phyloP scores from a whole-genome alignment of 305 asterid genomes.

The Galium porrigens region DNA sequence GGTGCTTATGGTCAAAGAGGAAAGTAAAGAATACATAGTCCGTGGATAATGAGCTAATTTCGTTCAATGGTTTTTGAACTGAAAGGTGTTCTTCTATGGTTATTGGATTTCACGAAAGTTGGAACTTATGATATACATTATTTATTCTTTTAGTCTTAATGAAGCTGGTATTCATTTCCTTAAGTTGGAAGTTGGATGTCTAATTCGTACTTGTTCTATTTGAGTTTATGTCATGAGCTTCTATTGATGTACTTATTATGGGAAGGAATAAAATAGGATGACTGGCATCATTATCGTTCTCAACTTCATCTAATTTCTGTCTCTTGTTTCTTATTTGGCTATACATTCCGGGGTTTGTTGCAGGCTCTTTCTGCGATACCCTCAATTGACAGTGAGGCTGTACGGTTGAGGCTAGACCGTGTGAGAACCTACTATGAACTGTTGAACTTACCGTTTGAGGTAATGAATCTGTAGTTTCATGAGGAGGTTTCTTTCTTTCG shows the following conservation, averaged over 20 bases:
- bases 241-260: no score
- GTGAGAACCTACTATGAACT: conserved; percentile 86
- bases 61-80: background rate
- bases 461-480: conserved; percentile 21
- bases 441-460: conserved; percentile 94
- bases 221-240: background rate
- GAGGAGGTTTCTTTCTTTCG: background rate
- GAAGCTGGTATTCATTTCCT: background rate
- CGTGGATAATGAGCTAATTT: background rate
- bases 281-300: background rate
- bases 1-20: background rate
- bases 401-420: conserved; percentile 68
- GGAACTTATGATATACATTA: background rate
- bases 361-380: conserved; percentile 93
- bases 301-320: background rate
- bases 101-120: background rate
- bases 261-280: background rate
- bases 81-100: background rate
- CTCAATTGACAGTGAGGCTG: conserved; percentile 66
- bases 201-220: background rate
- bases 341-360: conserved; percentile 18
- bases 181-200: background rate
- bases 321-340: background rate
- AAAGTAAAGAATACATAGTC: background rate
- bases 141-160: background rate